Percentiles rank a stretch among this genome's conserved stretches.
Conservation (phyloP, 495 filamentous ascomycete genomes). For the Melanomma pulvis-pyrius region DNA sequence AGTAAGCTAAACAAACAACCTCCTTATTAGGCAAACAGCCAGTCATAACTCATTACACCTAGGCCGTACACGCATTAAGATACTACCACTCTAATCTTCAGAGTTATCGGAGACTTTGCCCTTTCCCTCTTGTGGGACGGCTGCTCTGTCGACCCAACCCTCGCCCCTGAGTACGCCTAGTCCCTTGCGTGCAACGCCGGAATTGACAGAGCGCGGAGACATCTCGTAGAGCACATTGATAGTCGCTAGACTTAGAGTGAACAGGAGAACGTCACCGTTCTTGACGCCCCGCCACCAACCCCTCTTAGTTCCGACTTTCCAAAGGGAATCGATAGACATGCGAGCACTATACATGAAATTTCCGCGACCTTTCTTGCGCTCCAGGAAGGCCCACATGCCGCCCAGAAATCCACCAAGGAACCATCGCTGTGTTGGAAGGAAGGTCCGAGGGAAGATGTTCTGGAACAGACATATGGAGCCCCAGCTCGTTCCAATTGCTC, state of each 20-base stretch:
- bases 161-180: constrained; percentile 76
- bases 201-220: constrained; percentile 66
- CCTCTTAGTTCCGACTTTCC: constrained; percentile 88
- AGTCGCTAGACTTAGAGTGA: constrained; percentile 74
- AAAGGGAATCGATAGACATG: constrained; percentile 73
- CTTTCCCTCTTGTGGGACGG: constrained; percentile 1
- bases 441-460: constrained; percentile 68
- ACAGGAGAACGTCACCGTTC: constrained; percentile 80
- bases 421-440: constrained; percentile 80
- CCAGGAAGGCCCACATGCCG: constrained; percentile 79
- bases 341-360: constrained; percentile 74
- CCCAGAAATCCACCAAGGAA: constrained; percentile 85
- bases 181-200: constrained; percentile 68
- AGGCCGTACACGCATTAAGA: constrained; percentile 7
- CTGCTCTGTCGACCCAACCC: constrained; percentile 56
- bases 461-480: constrained; percentile 86
- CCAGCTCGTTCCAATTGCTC: constrained; percentile 80
- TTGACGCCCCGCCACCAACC: constrained; percentile 78
- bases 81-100: constrained; percentile 4
- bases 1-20: neutral
- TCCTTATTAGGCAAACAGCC: constrained; percentile 4
- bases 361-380: constrained; percentile 60
- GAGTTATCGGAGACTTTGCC: constrained; percentile 34
- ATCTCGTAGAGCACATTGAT: constrained; percentile 78
- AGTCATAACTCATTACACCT: constrained; percentile 26